These are phyloP conservation scores for Herpetomonas samuelpessoai DNA, from an alignment of 208 protist species.

Conservation along the genomic window DNA sequence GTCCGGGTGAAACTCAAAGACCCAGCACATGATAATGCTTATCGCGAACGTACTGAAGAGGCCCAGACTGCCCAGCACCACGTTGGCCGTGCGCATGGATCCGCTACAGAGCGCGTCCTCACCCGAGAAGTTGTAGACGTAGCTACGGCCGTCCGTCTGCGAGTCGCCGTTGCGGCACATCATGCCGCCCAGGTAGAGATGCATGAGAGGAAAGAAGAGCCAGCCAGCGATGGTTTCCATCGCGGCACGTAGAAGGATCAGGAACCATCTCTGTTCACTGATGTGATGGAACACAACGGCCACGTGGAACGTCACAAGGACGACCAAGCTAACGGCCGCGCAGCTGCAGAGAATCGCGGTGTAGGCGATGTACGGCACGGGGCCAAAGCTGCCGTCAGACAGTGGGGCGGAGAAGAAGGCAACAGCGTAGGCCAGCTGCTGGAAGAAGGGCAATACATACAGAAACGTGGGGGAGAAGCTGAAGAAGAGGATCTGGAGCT, in stretches of 20 bases:
- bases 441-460: not conserved
- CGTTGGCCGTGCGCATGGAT: slow-evolving; percentile 2
- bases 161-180: slow-evolving; percentile 4
- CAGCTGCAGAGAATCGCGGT: slow-evolving; percentile 2
- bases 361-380: slow-evolving; percentile 8
- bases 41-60: slow-evolving; percentile 5
- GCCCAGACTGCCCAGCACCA: slow-evolving; percentile 10
- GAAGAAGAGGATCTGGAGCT: slow-evolving; percentile 9
- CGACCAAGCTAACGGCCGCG: not conserved
- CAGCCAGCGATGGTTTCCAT: slow-evolving; percentile 9
- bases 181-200: slow-evolving; percentile 15
- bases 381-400: slow-evolving; percentile 12
- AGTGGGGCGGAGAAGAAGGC: slow-evolving; percentile 11
- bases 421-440: slow-evolving; percentile 5
- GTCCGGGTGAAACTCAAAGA: slow-evolving; percentile 10
- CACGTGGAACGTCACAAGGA: slow-evolving; percentile 4
- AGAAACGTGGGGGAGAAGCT: slow-evolving; percentile 5
- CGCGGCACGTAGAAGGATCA: slow-evolving; percentile 3
- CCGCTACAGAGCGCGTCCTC: slow-evolving; percentile 1
- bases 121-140: slow-evolving; percentile 9
- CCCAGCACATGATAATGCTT: slow-evolving; percentile 3
- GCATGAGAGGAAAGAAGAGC: slow-evolving; percentile 14
- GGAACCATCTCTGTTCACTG: slow-evolving; percentile 1
- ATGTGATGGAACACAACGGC: not conserved
- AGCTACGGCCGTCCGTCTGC: too few species aligned